Percentiles rank a stretch among this genome's conserved stretches.
phyloP scores from a whole-genome alignment of 129 eudicot species.

The Pulicaria dysenterica region DNA sequence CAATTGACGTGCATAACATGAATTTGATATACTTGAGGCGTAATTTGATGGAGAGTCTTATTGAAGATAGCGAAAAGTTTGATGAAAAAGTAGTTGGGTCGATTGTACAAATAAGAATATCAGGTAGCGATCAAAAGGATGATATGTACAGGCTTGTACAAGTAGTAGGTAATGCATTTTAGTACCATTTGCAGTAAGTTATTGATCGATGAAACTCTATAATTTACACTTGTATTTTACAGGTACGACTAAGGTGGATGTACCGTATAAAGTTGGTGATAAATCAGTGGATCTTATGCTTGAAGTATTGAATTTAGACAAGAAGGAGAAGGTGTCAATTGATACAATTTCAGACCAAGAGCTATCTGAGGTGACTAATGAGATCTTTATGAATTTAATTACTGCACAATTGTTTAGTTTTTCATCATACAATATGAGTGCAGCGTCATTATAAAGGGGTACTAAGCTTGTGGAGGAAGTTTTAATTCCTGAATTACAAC shows the following conservation, averaged over 20 bases:
- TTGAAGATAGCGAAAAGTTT: conserved; percentile 64
- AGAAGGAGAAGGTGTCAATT: conserved; percentile 71
- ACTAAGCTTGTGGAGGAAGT: no score
- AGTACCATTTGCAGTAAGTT: conserved; percentile 4
- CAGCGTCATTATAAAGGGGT: not conserved
- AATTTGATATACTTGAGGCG: conserved; percentile 82
- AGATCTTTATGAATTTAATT: not conserved
- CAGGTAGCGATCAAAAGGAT: conserved; percentile 78
- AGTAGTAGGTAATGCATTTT: conserved; percentile 73
- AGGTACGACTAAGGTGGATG: conserved; percentile 74
- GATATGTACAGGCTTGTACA: conserved; percentile 86
- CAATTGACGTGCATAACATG: conserved; percentile 91
- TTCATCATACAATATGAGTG: not conserved
- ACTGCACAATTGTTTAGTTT: not conserved
- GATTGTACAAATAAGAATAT: conserved; percentile 77
- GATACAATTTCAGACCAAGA: conserved; percentile 86
- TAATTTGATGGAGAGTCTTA: conserved; percentile 66
- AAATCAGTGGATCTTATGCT: conserved; percentile 63
- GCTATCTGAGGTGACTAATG: conserved; percentile 65
- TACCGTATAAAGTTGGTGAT: conserved; percentile 65
- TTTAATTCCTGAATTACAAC: no score
- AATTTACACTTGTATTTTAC: conserved; percentile 29
- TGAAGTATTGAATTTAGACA: conserved; percentile 84
- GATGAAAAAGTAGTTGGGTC: conserved; percentile 79
- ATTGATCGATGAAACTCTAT: conserved; percentile 9